Percentiles rank a stretch among this genome's conserved stretches.
Evolutionary conservation across 305 asterid genomes (phyloP).

Genomic region (Fraxinus baroniana): DNA sequence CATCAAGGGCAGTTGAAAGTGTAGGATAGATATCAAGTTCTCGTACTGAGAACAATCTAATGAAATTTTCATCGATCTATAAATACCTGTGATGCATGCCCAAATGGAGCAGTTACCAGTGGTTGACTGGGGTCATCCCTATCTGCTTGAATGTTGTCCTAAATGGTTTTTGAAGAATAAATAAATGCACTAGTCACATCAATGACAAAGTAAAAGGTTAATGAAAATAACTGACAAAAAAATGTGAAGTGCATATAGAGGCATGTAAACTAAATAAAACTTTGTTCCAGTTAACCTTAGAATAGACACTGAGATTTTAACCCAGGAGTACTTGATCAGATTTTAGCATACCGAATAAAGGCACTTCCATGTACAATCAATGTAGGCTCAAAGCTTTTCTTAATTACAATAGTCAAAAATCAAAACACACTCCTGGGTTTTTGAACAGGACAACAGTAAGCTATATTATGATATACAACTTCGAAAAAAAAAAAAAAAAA

Average conservation of each 20-base stretch:
- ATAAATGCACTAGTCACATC: conserved; percentile 11
- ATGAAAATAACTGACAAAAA: background rate
- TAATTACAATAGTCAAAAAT: background rate
- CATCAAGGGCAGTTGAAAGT: background rate
- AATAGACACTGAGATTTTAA: background rate
- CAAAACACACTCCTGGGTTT: background rate
- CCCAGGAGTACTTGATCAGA: background rate
- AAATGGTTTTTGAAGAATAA: conserved; percentile 20
- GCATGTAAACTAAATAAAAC: background rate
- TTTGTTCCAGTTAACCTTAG: background rate
- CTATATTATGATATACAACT: background rate
- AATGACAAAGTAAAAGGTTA: background rate
- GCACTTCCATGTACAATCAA: background rate
- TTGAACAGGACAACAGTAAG: background rate
- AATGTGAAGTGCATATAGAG: background rate
- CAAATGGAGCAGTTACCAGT: conserved; percentile 95
- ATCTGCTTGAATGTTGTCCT: conserved; percentile 86
- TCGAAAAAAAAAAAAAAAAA: background rate
- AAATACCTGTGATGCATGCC: conserved; percentile 97
- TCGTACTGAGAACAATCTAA: background rate
- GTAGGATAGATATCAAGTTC: background rate
- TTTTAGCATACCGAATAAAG: background rate
- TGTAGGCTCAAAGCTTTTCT: background rate
- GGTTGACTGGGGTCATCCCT: conserved; percentile 96
- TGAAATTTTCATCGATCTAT: conserved; percentile 5